Conservation (phyloP, 805 yeast genomes). For the Yarrowia sp. region DNA sequence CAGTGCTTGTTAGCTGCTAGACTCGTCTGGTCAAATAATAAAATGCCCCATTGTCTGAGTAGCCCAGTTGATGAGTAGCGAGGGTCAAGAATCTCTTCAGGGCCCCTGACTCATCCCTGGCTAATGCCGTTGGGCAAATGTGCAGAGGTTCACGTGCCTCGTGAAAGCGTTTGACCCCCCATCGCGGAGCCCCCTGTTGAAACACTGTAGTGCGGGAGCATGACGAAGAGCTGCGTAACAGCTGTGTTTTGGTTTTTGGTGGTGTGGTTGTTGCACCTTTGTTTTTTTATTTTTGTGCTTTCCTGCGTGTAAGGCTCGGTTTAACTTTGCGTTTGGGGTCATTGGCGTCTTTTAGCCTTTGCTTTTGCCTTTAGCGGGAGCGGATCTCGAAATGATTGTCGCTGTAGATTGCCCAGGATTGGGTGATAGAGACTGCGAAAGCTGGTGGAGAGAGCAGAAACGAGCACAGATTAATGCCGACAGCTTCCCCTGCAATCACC, state of each 20-base stretch:
- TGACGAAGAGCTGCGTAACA: not conserved
- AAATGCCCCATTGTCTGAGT: not conserved
- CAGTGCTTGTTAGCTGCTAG: not conserved
- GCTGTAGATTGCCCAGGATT: not conserved
- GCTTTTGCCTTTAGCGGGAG: slow-evolving; percentile 19
- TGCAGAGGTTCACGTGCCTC: not conserved
- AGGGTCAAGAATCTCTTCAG: not conserved
- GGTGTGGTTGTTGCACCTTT: slow-evolving; percentile 14
- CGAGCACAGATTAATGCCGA: too few species aligned
- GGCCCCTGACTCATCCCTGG: not conserved
- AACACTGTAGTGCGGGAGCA: not conserved
- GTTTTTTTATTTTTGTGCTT: not conserved
- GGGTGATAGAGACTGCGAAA: not conserved
- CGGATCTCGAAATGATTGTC: slow-evolving; percentile 10
- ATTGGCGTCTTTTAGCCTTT: slow-evolving; percentile 1
- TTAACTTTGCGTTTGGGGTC: slow-evolving; percentile 1
- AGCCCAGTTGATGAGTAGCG: too few species aligned
- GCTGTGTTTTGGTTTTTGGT: not conserved
- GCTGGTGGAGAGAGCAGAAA: too few species aligned
- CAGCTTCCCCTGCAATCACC: not conserved
- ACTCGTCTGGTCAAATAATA: not conserved
- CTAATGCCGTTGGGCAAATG: not conserved
- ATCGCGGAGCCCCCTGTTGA: not conserved
- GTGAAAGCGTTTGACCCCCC: not conserved
- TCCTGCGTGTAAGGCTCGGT: too few species aligned